phyloP scores from a whole-genome alignment of 225 moss, liverwort and hornwort species.

The Asterella californica region DNA sequence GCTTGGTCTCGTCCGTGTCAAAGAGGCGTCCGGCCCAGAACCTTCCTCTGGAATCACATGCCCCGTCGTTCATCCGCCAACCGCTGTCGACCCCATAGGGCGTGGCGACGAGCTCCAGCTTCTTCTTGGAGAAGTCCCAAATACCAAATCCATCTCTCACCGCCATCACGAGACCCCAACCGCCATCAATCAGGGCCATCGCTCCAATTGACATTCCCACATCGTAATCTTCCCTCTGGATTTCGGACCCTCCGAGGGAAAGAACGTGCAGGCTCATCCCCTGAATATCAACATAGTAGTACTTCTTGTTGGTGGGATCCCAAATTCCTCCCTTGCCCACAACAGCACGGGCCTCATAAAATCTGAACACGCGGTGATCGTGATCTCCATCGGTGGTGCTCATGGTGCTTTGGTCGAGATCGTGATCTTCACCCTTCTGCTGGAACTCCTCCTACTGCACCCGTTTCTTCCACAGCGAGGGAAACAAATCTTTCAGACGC shows the following conservation, averaged over 20 bases:
- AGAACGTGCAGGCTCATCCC: conserved; percentile 33
- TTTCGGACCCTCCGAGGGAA: conserved; percentile 10
- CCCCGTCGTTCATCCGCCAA: conserved; percentile 93
- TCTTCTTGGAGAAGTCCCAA: conserved; percentile 65
- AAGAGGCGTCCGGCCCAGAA: conserved; percentile 88
- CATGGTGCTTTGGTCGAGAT: background rate
- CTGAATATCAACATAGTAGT: conserved; percentile 62
- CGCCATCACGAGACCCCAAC: conserved; percentile 66
- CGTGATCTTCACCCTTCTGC: background rate
- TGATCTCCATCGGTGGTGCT: background rate
- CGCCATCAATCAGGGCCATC: conserved; percentile 65
- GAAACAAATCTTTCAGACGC: background rate
- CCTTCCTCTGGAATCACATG: conserved; percentile 75
- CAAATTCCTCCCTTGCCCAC: conserved; percentile 86
- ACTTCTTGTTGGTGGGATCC: conserved; percentile 59
- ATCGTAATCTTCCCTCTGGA: conserved; percentile 42
- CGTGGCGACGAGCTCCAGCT: conserved; percentile 55
- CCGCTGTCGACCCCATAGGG: conserved; percentile 64
- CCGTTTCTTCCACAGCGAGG: background rate
- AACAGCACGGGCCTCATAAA: conserved; percentile 49
- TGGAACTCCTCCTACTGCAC: background rate
- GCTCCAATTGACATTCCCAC: conserved; percentile 67
- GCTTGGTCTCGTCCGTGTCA: conserved; percentile 66
- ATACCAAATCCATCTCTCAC: conserved; percentile 76
- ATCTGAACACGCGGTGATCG: conserved; percentile 30